These are phyloP conservation scores for Symbiodinium natans DNA, from an alignment of 73 alveolate genomes.

Conservation along the genomic window DNA sequence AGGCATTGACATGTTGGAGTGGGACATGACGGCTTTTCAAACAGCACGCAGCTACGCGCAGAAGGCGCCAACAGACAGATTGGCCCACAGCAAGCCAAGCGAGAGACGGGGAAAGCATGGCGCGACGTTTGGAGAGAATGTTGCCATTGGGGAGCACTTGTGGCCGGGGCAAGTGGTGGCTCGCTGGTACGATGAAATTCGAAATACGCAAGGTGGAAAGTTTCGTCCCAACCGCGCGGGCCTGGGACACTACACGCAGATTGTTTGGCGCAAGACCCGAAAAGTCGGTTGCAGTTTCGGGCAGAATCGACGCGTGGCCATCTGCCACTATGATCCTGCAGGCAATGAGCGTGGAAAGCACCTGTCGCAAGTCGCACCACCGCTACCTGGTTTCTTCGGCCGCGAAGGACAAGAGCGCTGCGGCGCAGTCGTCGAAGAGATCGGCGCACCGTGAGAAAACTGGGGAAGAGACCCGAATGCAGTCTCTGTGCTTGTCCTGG, in stretches of 20 bases:
- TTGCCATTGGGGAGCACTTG: conserved; percentile 50
- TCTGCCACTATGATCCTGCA: conserved; percentile 93
- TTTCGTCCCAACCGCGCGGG: conserved; percentile 84
- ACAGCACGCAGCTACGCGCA: conserved; percentile 51
- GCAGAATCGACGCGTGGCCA: conserved; percentile 63
- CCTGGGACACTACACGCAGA: conserved; percentile 85
- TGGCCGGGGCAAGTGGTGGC: conserved; percentile 94
- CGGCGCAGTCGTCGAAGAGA: conserved; percentile 70
- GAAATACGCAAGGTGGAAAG: conserved; percentile 64
- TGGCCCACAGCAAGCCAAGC: conserved; percentile 68
- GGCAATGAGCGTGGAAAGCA: conserved; percentile 76
- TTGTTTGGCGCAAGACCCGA: conserved; percentile 76
- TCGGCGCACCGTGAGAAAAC: conserved; percentile 29
- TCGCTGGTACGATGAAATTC: conserved; percentile 92
- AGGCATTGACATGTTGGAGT: conserved; percentile 66
- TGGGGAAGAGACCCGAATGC: not conserved
- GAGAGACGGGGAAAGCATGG: conserved; percentile 31
- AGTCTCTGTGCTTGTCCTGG: not conserved
- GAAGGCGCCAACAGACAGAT: conserved; percentile 38
- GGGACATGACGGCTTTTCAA: conserved; percentile 70
- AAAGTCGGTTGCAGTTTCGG: conserved; percentile 74
- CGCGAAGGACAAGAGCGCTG: conserved; percentile 86
- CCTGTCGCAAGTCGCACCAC: conserved; percentile 81
- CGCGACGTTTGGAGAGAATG: conserved; percentile 56
- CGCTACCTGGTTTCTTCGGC: conserved; percentile 47